Percentiles rank a stretch among this genome's conserved stretches.
Evolutionary conservation across 2,329 filamentous ascomycete species (phyloP).

Genomic region (Bimuria novae-zelandiae): DNA sequence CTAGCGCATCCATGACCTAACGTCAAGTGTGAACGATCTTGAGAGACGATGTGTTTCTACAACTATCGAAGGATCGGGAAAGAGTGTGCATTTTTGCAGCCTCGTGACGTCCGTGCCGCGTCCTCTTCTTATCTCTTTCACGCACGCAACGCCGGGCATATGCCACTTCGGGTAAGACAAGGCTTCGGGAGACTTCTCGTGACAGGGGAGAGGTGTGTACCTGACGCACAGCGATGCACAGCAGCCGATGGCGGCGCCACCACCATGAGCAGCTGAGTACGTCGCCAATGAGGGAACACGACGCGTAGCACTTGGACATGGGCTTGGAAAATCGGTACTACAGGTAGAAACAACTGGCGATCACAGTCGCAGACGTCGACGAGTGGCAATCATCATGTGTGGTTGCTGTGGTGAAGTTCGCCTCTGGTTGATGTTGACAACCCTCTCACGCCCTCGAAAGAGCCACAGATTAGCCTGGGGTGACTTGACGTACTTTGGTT

Average conservation of each 20-base stretch:
- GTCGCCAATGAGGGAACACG: not conserved
- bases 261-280: not conserved
- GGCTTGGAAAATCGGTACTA: not conserved
- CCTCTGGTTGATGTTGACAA: too few species aligned
- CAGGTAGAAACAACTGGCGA: not conserved
- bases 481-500: too few species aligned
- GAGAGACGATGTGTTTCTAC: too few species aligned
- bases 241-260: constrained; percentile 5
- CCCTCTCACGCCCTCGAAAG: too few species aligned
- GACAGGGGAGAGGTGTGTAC: constrained; percentile 6
- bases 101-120: not conserved
- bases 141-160: not conserved
- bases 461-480: too few species aligned
- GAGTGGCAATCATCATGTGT: not conserved
- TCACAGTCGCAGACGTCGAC: not conserved
- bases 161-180: constrained; percentile 12
- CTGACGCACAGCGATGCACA: constrained; percentile 2
- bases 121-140: not conserved
- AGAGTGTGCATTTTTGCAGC: too few species aligned
- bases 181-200: constrained; percentile 20
- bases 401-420: not conserved
- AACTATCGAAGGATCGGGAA: too few species aligned
- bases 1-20: constrained; percentile 23
- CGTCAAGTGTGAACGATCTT: constrained; percentile 1
- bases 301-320: not conserved